Evolutionary conservation across 805 yeast species (phyloP).

Genomic region (Candida arabinofermentans): DNA sequence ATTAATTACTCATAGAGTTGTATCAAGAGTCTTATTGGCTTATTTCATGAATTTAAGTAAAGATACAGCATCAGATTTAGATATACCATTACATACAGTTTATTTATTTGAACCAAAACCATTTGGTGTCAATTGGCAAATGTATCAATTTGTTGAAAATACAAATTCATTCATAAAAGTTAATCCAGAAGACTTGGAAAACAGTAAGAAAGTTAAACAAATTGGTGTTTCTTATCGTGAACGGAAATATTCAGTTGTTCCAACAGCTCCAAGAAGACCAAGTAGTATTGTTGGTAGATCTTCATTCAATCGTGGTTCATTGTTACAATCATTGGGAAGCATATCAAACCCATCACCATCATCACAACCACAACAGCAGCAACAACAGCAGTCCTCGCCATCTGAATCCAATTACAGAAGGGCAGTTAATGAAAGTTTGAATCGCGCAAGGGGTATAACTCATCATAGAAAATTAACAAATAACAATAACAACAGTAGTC

Average conservation of each 20-base stretch:
- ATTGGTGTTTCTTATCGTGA: conserved; percentile 68
- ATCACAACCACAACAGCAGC: neutral
- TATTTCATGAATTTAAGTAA: conserved; percentile 81
- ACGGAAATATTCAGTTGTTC: conserved; percentile 68
- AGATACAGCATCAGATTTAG: conserved; percentile 81
- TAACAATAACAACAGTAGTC: conserved; percentile 1
- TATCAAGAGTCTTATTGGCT: conserved; percentile 80
- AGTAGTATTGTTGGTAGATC: conserved; percentile 7
- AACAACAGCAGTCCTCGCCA: too few relatives aligned
- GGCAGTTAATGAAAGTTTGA: neutral
- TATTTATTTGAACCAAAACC: conserved; percentile 91
- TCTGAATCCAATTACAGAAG: too few relatives aligned
- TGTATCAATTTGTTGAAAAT: conserved; percentile 81
- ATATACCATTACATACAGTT: conserved; percentile 88
- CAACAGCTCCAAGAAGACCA: conserved; percentile 56
- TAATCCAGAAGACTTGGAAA: conserved; percentile 38
- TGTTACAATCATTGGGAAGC: neutral
- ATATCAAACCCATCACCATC: neutral
- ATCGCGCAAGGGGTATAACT: neutral
- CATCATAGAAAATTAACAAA: neutral
- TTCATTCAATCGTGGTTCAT: neutral
- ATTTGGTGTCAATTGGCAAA: conserved; percentile 90
- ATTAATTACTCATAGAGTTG: conserved; percentile 86
- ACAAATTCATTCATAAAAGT: conserved; percentile 76
- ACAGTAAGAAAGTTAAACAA: conserved; percentile 58